Percentiles rank a stretch among this genome's conserved stretches.
These are phyloP conservation scores for Flaveria ramosissima DNA, from an alignment of 129 eudicot genomes.

Conservation along the genomic window DNA sequence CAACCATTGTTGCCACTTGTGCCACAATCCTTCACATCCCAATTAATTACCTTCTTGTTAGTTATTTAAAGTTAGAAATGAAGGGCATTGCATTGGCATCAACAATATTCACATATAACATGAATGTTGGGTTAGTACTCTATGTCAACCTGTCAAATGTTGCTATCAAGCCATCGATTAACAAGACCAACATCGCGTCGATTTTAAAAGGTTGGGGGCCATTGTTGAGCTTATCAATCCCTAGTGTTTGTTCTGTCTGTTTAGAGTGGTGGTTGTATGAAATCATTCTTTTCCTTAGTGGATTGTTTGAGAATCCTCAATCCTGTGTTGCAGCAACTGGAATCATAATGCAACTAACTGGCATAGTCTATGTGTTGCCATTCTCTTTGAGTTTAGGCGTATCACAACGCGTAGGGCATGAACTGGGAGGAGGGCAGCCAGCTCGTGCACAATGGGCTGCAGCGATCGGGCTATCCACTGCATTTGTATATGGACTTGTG, in stretches of 20 bases:
- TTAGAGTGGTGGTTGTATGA: constrained; percentile 95
- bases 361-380: constrained; percentile 59
- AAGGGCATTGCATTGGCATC: constrained; percentile 77
- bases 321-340: constrained; percentile 72
- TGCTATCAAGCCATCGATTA: constrained; percentile 56
- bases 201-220: constrained; percentile 66
- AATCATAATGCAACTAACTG: constrained; percentile 65
- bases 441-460: constrained; percentile 51
- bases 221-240: constrained; percentile 53
- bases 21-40: constrained; percentile 63
- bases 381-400: constrained; percentile 53
- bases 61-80: constrained; percentile 45
- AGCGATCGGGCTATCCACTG: constrained; percentile 39
- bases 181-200: constrained; percentile 31
- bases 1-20: constrained; percentile 48
- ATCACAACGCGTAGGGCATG: constrained; percentile 74
- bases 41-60: constrained; percentile 56
- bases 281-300: constrained; percentile 59
- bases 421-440: constrained; percentile 67
- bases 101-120: constrained; percentile 44
- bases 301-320: constrained; percentile 59
- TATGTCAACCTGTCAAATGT: constrained; percentile 47
- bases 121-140: constrained; percentile 52
- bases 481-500: constrained; percentile 40
- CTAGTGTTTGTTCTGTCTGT: constrained; percentile 59